Percentiles rank a stretch among this genome's conserved stretches.
phyloP scores from a whole-genome alignment of 371 early-diverging fungal genomes.

The Lichtheimia hyalospora region DNA sequence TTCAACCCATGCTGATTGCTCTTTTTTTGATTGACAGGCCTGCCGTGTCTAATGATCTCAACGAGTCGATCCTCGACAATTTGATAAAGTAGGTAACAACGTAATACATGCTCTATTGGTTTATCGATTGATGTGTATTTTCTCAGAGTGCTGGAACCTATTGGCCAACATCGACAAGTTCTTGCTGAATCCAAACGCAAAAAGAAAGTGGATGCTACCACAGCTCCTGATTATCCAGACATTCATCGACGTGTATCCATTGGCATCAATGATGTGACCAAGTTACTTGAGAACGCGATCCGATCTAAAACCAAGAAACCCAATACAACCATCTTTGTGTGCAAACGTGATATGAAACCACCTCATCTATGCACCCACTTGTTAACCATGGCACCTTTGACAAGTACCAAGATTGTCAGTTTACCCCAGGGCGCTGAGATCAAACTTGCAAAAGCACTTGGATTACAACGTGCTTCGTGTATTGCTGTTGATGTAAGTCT shows the following conservation, averaged over 20 bases:
- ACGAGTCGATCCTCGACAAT: slow-evolving; percentile 16
- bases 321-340: slow-evolving; percentile 26
- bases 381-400: slow-evolving; percentile 32
- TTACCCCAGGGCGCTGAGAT: slow-evolving; percentile 31
- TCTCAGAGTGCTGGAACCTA: slow-evolving; percentile 22
- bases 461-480: slow-evolving; percentile 18
- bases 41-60: slow-evolving; percentile 17
- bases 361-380: slow-evolving; percentile 32
- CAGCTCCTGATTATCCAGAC: slow-evolving; percentile 13
- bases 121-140: no score
- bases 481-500: slow-evolving; percentile 23
- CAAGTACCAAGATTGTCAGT: slow-evolving; percentile 22
- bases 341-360: slow-evolving; percentile 40
- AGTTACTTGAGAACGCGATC: slow-evolving; percentile 24
- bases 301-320: slow-evolving; percentile 4
- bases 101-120: no score
- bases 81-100: slow-evolving; percentile 24
- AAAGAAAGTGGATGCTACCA: neutral
- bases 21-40: slow-evolving; percentile 14
- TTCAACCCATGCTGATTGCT: neutral
- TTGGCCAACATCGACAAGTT: slow-evolving; percentile 19
- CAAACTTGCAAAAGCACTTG: slow-evolving; percentile 20
- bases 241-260: slow-evolving; percentile 19
- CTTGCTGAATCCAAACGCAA: slow-evolving; percentile 13
- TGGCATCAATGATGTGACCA: slow-evolving; percentile 36